Evolutionary conservation across 176 grass and related monocot genomes (phyloP), one percentile per base, ranked within the genome.

Genomic region (Rhynchospora tenuis): DNA sequence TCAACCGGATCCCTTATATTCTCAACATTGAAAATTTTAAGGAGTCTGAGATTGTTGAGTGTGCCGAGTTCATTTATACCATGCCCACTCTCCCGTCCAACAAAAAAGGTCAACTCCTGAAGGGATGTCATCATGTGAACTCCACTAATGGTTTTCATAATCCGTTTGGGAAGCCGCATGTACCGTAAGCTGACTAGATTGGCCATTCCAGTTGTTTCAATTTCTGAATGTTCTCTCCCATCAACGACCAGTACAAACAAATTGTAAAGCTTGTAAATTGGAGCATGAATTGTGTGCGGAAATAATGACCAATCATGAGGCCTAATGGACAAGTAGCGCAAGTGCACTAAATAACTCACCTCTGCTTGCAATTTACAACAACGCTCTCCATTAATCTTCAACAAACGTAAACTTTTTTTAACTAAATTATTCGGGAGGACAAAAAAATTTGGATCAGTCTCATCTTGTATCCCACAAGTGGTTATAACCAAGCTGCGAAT

Each of bases 41-140:
- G 84, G 5, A 80, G 6, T 3, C 1, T 27, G 1, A 86, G 13
- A 45, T 38, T 5, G 15, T 46, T 88, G 1, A 91, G 70, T 67
- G 74, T 84, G 64, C 64, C 70, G 3, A 91, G 42, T 16, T 86
- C 83, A 17, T 64, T 76, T 80, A 91, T 81, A 0, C 3, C 51
- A 13, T 83, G 78, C 7, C 89, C 89, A 26, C 0, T 6, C 59
- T 64, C 0, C 8, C 82, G 7, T 62, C 84, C 48, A 50, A 90
- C 65, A 46, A 6, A 1, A 61, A 83, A 73, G 23, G 24, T 14
- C 2, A 91, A 52, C 9, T 91, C 86, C 26, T 84, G 79, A 0
- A 91, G 86, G 71, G 29, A 86, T 13, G 79, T 91, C 13, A 91
- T 4, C 27, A 73, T 91, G 16, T 83, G 86, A 2, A 88, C 0